phyloP scores from a whole-genome alignment of 2,329 filamentous ascomycete species.

The Fusarium nygamai region DNA sequence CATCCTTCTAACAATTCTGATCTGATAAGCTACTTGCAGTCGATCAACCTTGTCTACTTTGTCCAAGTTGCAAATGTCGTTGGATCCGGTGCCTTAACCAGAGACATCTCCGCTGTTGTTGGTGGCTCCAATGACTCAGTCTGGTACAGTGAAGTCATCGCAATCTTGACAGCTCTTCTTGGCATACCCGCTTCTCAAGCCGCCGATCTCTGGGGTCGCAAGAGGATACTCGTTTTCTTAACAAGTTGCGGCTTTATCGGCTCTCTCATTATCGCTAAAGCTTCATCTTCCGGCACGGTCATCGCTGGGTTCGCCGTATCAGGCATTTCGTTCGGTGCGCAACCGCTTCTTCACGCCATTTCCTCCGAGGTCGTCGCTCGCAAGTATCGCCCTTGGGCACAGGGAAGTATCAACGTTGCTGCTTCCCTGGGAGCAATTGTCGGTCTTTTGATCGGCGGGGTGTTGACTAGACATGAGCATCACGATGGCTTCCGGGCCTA shows the following conservation, averaged over 20 bases:
- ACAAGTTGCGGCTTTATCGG: neutral
- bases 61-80: neutral
- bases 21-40: neutral
- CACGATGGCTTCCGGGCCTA: neutral
- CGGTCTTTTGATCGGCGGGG: neutral
- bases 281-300: neutral
- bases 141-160: neutral
- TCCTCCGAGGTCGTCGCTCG: neutral
- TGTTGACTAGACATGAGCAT: neutral
- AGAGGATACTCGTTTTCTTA: neutral
- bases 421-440: neutral
- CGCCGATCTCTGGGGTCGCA: neutral
- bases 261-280: neutral
- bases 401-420: neutral
- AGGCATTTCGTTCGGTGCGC: neutral
- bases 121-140: neutral
- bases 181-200: neutral
- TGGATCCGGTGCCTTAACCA: neutral
- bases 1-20: neutral
- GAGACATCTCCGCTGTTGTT: neutral
- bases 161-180: neutral
- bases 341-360: neutral
- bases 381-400: neutral
- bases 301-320: neutral
- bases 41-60: neutral